A percentile compares a stretch with the other conserved stretches of the same genome.
Evolutionary conservation across 176 grass and related monocot genomes (phyloP).

Genomic region (Eleusine coracana): DNA sequence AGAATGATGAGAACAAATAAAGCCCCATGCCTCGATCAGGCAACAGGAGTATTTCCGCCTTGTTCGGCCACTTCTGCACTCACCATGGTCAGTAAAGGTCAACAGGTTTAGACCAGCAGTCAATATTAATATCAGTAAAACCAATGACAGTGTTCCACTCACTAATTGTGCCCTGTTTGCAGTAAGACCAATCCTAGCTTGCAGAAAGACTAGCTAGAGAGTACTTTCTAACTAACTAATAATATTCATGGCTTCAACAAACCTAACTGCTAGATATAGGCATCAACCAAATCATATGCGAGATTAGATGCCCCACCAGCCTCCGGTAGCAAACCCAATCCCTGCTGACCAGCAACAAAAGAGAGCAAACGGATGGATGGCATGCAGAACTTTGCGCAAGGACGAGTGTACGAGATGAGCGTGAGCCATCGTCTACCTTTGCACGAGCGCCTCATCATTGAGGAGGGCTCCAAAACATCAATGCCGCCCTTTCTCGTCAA

Average conservation of each 20-base stretch:
- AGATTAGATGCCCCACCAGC: background rate
- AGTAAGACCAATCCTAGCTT: background rate
- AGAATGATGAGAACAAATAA: background rate
- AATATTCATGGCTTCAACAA: background rate
- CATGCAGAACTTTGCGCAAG: background rate
- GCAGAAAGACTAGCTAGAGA: background rate
- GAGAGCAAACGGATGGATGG: background rate
- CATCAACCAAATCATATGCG: background rate
- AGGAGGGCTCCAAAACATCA: conserved; percentile 37
- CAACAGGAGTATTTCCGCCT: background rate
- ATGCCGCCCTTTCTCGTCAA: conserved; percentile 9
- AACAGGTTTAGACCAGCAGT: background rate
- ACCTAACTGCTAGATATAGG: conserved; percentile 26
- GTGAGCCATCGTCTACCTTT: conserved; percentile 10
- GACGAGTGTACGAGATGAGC: background rate
- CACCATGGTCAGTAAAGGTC: background rate
- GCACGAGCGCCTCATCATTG: conserved; percentile 54
- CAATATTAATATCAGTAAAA: background rate
- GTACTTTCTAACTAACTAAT: background rate
- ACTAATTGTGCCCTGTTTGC: background rate
- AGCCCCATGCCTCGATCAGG: background rate
- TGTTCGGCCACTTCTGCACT: background rate
- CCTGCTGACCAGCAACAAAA: background rate
- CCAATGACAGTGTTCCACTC: background rate
- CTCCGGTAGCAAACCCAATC: background rate